Base-by-base conservation (phyloP, 2,329 filamentous ascomycete species). In the Didymellaceae sp. region DNA sequence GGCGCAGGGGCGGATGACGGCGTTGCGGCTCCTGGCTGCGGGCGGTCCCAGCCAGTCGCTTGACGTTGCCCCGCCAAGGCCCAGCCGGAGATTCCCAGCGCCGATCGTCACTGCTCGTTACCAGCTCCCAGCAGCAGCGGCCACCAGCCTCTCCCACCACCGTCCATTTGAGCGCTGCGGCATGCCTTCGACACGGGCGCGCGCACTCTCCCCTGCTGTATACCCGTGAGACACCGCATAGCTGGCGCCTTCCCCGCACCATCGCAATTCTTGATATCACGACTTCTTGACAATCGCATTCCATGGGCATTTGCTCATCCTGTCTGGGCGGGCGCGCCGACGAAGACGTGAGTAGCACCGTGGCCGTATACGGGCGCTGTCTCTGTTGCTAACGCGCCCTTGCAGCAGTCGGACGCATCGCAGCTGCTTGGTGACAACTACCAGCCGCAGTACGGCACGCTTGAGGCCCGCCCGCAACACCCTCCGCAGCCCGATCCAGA, bases 221-320 rank as follows among this genome's bases (percentile, higher is more conserved):
- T 32, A 35, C 34, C 28, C 33, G 25, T 46, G 41, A 52, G 13
- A 40, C 20, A 6, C 33, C 43, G 28, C 40, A 47, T 47, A 24
- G 43, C 37, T 26, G 31, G 18, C 10, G 22, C 16, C 47, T 43
- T 52, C 45, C 41, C 32, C 32, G 20, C 34, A 45, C 20, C 34
- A 31, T 35, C n/a, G 9, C 35, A 41, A 30, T 41, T 45, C 35
- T 35, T 40, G 47, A 40, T 40, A 34, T 35, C 35, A 45, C 48
- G 17, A 41, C 30, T 28, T 13, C 41, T 37, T n/a, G n/a, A 31
- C 22, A 18, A 24, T 35, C 52, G 45, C 65, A 64, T 64, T 72
- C 67, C 64, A 79, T 80, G 77, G 77, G 77, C 56, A 70, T 77
- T 64, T 80, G 77, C 68, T 69, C 74, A 43, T 80, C 77, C 43